Conservation (phyloP, 169 alveolate species). For the Eimeria tenella region DNA sequence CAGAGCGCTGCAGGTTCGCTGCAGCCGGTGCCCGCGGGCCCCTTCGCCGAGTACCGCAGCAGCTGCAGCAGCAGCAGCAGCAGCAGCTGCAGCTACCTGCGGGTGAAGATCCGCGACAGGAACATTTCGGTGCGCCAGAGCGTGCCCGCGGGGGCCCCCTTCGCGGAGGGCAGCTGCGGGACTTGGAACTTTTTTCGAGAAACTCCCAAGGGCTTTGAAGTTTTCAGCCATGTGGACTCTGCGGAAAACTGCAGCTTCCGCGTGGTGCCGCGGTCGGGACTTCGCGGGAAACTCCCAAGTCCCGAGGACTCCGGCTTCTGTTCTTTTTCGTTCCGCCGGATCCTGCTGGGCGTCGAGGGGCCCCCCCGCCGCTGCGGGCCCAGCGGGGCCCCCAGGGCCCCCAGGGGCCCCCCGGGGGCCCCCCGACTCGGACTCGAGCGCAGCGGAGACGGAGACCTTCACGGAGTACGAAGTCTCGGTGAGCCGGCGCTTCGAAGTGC, state of each 20-base stretch:
- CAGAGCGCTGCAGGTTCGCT: background rate
- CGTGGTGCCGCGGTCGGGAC: background rate
- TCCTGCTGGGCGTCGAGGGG: slow-evolving; percentile 23
- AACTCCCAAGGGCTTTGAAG: slow-evolving; percentile 14
- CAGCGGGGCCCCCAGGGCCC: background rate
- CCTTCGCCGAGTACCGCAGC: slow-evolving; percentile 7
- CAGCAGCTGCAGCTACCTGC: slow-evolving; percentile 44
- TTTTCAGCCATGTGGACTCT: slow-evolving; percentile 22
- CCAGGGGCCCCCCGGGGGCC: background rate
- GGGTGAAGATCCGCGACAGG: slow-evolving; percentile 37
- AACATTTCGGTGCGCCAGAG: slow-evolving; percentile 14
- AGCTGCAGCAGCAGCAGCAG: slow-evolving; percentile 23
- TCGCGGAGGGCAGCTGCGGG: background rate
- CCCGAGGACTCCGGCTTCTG: background rate
- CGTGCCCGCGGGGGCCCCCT: slow-evolving; percentile 8
- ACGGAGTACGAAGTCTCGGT: slow-evolving; percentile 36
- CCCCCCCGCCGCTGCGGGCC: slow-evolving; percentile 5
- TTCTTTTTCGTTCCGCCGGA: slow-evolving; percentile 37
- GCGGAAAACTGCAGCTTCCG: slow-evolving; percentile 47
- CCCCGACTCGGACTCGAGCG: background rate
- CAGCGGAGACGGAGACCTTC: background rate
- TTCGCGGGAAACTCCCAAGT: background rate
- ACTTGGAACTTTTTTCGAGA: slow-evolving; percentile 22
- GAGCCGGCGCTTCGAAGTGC: slow-evolving; percentile 42
- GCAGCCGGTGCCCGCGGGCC: slow-evolving; percentile 38